Evolutionary conservation across 495 filamentous ascomycete species (phyloP), one percentile per base, ranked within the genome.

Genomic region (Venustampulla echinocandica): DNA sequence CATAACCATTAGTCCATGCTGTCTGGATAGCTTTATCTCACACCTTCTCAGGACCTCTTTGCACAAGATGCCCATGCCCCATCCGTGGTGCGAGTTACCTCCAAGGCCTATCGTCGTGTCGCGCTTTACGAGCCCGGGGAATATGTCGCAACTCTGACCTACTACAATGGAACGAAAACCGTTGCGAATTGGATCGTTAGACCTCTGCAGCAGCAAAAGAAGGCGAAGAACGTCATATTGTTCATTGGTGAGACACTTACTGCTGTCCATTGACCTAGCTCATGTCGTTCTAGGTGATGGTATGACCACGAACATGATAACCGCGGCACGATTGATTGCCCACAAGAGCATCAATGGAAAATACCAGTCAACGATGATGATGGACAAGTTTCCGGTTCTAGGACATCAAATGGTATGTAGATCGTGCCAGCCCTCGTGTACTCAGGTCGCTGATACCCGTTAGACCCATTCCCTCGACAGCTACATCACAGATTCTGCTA

Each of bases 261-360:
- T 2, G 1, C 6, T 0, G 7, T 2, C 15, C 3, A 15, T 13
- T 18, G 9, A 15, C 18, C 30, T 42, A 14, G 10, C 18, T 36
- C 11, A 30, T 15, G 30, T 21, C n/a, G 15, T 18, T 4, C 11
- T 47, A 70, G 65, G 70, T 35, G 81, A 85, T 48, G 81, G 83
- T 43, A 87, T 87, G 83, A 85, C 82, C 3, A 85, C 81, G 23
- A 85, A 85, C 63, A 87, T 87, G 82, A 74, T 76, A 52, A 77
- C 70, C 13, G 46, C 41, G 14, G 34, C 42, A 13, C 15, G 83
- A 25, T 65, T 87, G 41, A 78, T 87, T 32, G 83, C 71, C 3
- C 83, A 87, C 65, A 80, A 82, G 69, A 75, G 70, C 34, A 70
- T 85, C 69, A 87, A 87, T 49, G 83, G 83, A 41, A 78, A 77